Base-by-base conservation (phyloP, 495 filamentous ascomycete genomes). In the Neurospora discreta region DNA sequence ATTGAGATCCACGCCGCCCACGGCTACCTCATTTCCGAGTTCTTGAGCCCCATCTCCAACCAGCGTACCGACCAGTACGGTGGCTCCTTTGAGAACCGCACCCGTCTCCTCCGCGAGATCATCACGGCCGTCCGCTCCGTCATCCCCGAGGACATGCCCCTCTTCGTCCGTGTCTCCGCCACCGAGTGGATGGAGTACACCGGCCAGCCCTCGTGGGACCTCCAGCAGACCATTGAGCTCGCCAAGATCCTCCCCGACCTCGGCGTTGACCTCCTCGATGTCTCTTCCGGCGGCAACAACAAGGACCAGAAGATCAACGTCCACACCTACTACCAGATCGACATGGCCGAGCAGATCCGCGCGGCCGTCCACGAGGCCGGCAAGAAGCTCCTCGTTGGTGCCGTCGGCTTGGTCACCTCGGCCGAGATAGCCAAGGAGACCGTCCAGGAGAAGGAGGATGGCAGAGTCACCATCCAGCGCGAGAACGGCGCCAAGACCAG, bases 231-330 rank as follows among this genome's bases (percentile, higher is more conserved):
- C 30, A 84, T 89, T 68, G 74, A 78, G 72, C 83, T 96, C 3
- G 89, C 91, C 16, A 86, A 87, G 74, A 77, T 90, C 36, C 84
- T 94, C 0, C 86, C 90, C 0, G 87, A 85, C 10, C 79, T 87
- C 3, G 92, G 90, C 5, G 84, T 96, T 33, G 93, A 95, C 80
- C 78, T 95, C 4, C 80, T 95, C 18, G 93, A 96, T 79, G 89
- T 94, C 65, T 90, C 87, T 72, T 89, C 89, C 0, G 91, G 86
- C 5, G 93, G 90, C 16, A 90, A 90, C 74, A 87, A 89, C 79
- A 80, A 82, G 40, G 76, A 79, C 18, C 90, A 92, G 79, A 82
- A 86, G 72, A 85, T 95, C 71, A 75, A 85, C 73, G 81, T 86
- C 15, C 80, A 85, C 73, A 78, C 79, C 7, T 81, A 84, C 68